Percentiles rank a stretch among this genome's conserved stretches.
These are phyloP conservation scores for Sporothrix mexicana DNA, from an alignment of 2,329 filamentous ascomycete species.

Conservation along the genomic window DNA sequence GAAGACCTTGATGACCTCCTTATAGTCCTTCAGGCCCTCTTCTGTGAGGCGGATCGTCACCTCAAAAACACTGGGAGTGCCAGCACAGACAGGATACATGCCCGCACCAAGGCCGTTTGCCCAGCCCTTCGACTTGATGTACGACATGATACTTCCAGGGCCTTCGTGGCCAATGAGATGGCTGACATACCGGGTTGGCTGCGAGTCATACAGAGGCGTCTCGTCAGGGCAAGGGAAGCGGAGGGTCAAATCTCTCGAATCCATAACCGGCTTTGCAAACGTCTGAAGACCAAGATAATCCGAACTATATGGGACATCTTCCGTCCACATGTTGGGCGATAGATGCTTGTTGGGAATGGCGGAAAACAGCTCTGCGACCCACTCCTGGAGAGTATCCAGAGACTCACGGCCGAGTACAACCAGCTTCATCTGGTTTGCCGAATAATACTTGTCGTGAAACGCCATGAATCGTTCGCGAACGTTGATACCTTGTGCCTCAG, in stretches of 20 bases:
- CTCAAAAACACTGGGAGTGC: slow-evolving; percentile 76
- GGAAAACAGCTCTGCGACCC: slow-evolving; percentile 84
- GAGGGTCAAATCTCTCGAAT: slow-evolving; percentile 78
- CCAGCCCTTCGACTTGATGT: slow-evolving; percentile 90
- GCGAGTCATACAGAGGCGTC: slow-evolving; percentile 76
- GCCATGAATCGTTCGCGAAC: slow-evolving; percentile 91
- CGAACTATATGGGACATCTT: slow-evolving; percentile 56
- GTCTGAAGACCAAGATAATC: slow-evolving; percentile 68
- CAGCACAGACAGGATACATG: slow-evolving; percentile 75
- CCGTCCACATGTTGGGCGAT: slow-evolving; percentile 61
- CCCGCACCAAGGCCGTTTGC: slow-evolving; percentile 83
- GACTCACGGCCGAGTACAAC: slow-evolving; percentile 83
- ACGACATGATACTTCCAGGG: slow-evolving; percentile 87
- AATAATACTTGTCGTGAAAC: slow-evolving; percentile 89
- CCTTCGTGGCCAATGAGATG: slow-evolving; percentile 93
- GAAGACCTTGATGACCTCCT: slow-evolving; percentile 79
- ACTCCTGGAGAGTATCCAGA: slow-evolving; percentile 80
- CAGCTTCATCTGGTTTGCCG: slow-evolving; percentile 91
- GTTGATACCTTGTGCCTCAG: slow-evolving; percentile 78
- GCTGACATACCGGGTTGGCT: slow-evolving; percentile 83
- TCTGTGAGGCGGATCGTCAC: slow-evolving; percentile 81
- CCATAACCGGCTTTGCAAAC: slow-evolving; percentile 91
- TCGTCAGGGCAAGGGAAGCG: slow-evolving; percentile 87
- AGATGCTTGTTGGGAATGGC: slow-evolving; percentile 82
- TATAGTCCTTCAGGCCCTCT: slow-evolving; percentile 80